Evolutionary conservation across 1,284 basidiomycete genomes (phyloP).

Genomic region (Porogramme epimiltina): DNA sequence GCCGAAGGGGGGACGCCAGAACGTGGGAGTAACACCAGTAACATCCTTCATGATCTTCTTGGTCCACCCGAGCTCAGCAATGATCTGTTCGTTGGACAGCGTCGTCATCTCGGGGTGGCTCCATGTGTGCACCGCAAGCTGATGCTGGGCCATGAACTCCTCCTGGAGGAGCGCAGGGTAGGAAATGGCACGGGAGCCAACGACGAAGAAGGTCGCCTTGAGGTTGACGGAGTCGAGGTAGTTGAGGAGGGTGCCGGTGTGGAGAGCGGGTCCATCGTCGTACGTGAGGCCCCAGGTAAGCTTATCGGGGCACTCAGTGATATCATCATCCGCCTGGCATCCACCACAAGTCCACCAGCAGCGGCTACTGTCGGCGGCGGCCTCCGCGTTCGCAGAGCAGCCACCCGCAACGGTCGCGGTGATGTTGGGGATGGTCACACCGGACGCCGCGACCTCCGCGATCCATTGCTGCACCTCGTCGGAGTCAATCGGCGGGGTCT

Average conservation of each 20-base stretch:
- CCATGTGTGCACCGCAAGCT: constrained; percentile 74
- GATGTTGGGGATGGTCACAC: constrained; percentile 57
- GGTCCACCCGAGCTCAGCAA: constrained; percentile 88
- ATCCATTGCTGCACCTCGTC: constrained; percentile 76
- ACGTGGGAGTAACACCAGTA: constrained; percentile 68
- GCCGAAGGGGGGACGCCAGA: constrained; percentile 68
- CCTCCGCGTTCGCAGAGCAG: constrained; percentile 63
- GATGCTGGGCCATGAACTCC: constrained; percentile 74
- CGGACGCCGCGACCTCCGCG: constrained; percentile 54
- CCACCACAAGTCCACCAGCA: constrained; percentile 92
- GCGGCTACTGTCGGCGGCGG: constrained; percentile 51
- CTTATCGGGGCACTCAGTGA: constrained; percentile 73
- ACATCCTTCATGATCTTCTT: constrained; percentile 83
- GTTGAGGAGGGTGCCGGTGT: constrained; percentile 75
- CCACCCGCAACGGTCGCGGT: constrained; percentile 53
- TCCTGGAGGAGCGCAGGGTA: constrained; percentile 64
- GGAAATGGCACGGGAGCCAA: constrained; percentile 76
- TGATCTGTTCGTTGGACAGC: constrained; percentile 79
- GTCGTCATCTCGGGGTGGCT: constrained; percentile 72
- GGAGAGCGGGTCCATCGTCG: constrained; percentile 80
- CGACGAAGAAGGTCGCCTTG: constrained; percentile 86
- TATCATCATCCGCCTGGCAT: constrained; percentile 69
- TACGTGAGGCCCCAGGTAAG: constrained; percentile 74
- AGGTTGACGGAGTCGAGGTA: constrained; percentile 71
- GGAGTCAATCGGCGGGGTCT: constrained; percentile 66